Base-by-base conservation (phyloP, 2,329 filamentous ascomycete species). In the Phialophora tarda region DNA sequence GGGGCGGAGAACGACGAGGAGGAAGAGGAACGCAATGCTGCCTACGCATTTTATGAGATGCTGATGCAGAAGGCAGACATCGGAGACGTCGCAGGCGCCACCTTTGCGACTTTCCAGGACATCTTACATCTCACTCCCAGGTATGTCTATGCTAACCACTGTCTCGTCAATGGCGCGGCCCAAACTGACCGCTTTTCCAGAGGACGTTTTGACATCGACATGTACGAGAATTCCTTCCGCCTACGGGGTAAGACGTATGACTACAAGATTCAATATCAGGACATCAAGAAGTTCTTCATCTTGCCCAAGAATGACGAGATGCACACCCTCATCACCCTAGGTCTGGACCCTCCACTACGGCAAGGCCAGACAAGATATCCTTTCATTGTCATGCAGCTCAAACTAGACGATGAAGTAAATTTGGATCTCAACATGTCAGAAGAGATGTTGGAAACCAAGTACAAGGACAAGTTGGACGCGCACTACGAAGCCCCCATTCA, bases 141-240 rank as follows among this genome's bases (percentile, higher is more conserved):
- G 91, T 91, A 81, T 67, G 81, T 73, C 38, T 51, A 26, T 55
- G 32, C 21, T 59, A 28, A 75, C 14, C 41, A n/a, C 30, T 11
- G 14, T 48, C 10, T 41, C 14, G 41, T 34, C 32, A n/a, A 48
- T 1, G 14, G 26, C n/a, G 24, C 7, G 50, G 6, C 70, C 78
- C 66, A 21, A 55, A 58, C 48, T 59, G 69, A 68, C 80, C 26
- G n/a, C 23, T 6, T 17, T 55, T 26, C 38, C 26, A 93, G 95
- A 91, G 96, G 95, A 78, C 94, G 95, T 72, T 99, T 99, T 85
- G 95, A 98, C 78, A 97, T 99, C 81, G 95, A 99, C 79, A 97
- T 99, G 91, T 99, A 99, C 85, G 95, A 98, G 79, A 90, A 88
- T 17, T 98, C 95, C 1, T 98, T 99, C 86, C 91, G 95, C 69